Percentiles rank a stretch among this genome's conserved stretches.
Evolutionary conservation across 768 basidiomycete genomes (phyloP).

Genomic region (Tricholoma sp.): DNA sequence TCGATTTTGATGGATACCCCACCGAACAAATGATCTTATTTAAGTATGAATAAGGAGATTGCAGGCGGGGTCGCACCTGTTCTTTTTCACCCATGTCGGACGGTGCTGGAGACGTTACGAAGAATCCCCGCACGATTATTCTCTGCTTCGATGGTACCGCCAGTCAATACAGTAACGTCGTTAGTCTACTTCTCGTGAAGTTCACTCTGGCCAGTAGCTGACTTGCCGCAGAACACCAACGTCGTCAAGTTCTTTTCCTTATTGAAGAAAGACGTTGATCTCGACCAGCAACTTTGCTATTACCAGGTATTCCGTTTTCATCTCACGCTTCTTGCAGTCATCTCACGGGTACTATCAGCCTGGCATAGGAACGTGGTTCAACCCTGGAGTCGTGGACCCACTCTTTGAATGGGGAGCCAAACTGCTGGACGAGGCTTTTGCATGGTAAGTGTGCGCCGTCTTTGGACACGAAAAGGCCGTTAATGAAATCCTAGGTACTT

Average conservation of each 20-base stretch:
- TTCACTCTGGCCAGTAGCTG: neutral
- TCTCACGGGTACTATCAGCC: slow-evolving; percentile 29
- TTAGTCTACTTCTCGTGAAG: slow-evolving; percentile 20
- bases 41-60: neutral
- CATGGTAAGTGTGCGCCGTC: slow-evolving; percentile 45
- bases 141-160: slow-evolving; percentile 71
- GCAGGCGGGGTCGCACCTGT: neutral
- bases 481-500: slow-evolving; percentile 46
- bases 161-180: slow-evolving; percentile 43
- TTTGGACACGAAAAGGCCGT: neutral
- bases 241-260: slow-evolving; percentile 67
- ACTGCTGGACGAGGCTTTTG: slow-evolving; percentile 62
- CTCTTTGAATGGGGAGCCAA: slow-evolving; percentile 54
- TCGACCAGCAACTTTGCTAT: slow-evolving; percentile 55
- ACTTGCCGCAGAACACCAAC: slow-evolving; percentile 49
- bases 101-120: neutral
- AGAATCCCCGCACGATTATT: slow-evolving; percentile 41
- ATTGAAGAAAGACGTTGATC: slow-evolving; percentile 51
- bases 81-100: neutral
- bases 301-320: slow-evolving; percentile 51
- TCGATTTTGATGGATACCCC: neutral
- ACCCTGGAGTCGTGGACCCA: slow-evolving; percentile 64
- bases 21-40: neutral
- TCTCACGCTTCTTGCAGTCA: slow-evolving; percentile 25
- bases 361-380: slow-evolving; percentile 48